Base-by-base conservation (phyloP, 192 early-diverging fungal genomes). In the Rhizophagus sp. region DNA sequence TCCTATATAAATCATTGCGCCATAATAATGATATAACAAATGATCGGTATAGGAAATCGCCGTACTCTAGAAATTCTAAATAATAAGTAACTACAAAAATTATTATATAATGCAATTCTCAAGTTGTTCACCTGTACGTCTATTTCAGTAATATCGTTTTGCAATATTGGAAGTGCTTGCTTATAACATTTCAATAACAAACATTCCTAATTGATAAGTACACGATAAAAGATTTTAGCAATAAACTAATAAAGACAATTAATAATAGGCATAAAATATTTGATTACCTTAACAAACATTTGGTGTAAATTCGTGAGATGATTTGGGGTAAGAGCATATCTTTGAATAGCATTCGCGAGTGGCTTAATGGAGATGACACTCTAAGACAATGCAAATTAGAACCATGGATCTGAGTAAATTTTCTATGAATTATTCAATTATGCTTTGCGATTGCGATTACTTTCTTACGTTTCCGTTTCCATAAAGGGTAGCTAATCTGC, bases 1-100 rank as follows among this genome's bases (percentile, higher is more conserved):
- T 24, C 87, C 91, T 30, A 90, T 87, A 75, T 88, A 92, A n/a
- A 94, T 73, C 83, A 95, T 89, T 19, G 88, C 92, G 69, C 91
- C 93, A 80, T 96, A 94, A 82, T 96, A 96, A 73, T 93, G 86
- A 85, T 95, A 94, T 30, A 92, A 83, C 15, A 95, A 81, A 83
- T 90, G 92, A 75, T 90, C 85, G 52, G 65, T 81, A 76, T 86
- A 86, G 24, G 73, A 78, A 67, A 86, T 82, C n/a, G 77, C 76
- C 34, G 81, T 86, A 13, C 71, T 81, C 81, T 91, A 84, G 67
- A 15, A 70, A 39, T 17, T 34, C 22, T 34, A 4, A 36, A 69
- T n/a, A 6, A 41, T 22, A 19, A 66, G 19, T 30, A 66, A 61
- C 15, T 19, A 19, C 6, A 4, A 33, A 19, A 30, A 4, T 10